Conservation (phyloP, 179 eudicot genomes). For the Heliamphora ciliata region DNA sequence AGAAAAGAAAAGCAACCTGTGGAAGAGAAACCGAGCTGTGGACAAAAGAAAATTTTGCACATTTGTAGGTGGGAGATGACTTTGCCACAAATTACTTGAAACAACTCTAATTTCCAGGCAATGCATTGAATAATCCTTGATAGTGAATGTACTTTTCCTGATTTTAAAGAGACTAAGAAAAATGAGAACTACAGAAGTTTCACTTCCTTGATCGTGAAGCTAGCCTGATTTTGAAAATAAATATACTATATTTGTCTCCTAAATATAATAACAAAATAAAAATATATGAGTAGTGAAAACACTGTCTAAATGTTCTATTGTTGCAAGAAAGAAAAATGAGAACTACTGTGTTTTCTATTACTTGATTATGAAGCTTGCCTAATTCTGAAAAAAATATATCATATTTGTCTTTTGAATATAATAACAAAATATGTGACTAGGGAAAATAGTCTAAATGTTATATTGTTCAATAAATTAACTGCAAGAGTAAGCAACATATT, state of each 20-base stretch:
- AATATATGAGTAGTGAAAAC: background rate
- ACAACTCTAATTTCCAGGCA: constrained; percentile 59
- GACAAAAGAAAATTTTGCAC: constrained; percentile 36
- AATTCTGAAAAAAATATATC: too few species aligned
- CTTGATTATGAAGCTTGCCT: too few species aligned
- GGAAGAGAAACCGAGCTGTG: constrained; percentile 59
- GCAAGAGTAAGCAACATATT: background rate
- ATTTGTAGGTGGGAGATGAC: constrained; percentile 30
- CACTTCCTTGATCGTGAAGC: background rate
- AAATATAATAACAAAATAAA: background rate
- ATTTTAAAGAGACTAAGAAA: constrained; percentile 9
- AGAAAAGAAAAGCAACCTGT: constrained; percentile 41
- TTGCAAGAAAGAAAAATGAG: too few species aligned
- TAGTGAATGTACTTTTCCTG: constrained; percentile 41
- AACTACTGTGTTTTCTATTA: too few species aligned
- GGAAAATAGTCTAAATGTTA: background rate
- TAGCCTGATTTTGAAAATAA: background rate
- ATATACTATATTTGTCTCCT: background rate
- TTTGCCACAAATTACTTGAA: constrained; percentile 55
- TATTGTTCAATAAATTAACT: background rate
- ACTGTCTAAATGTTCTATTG: background rate
- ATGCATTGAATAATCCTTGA: constrained; percentile 53
- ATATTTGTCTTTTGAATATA: too few species aligned
- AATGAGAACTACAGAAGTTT: constrained; percentile 1
- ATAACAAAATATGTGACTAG: background rate